Conservation (phyloP, 2,329 filamentous ascomycete species). For the Botryosphaeria agaves region DNA sequence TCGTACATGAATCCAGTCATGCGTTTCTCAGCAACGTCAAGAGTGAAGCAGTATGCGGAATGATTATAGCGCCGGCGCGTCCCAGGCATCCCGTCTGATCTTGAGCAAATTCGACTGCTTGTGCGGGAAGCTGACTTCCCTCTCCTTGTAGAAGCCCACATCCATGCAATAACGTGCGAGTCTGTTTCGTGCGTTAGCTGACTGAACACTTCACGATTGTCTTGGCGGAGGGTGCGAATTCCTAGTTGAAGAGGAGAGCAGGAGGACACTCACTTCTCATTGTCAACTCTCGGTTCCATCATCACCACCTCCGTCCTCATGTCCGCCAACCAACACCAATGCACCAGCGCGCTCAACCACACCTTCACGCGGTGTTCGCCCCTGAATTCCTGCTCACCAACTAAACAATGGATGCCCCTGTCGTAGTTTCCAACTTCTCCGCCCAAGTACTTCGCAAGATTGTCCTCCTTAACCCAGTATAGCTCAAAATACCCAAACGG, state of each 20-base stretch:
- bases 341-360: constrained; percentile 77
- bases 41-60: no score
- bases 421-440: constrained; percentile 62
- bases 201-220: no score
- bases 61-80: constrained; percentile 42
- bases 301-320: constrained; percentile 66
- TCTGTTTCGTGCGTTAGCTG: no score
- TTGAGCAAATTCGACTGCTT: constrained; percentile 83
- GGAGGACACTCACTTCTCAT: constrained; percentile 57
- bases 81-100: constrained; percentile 64
- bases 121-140: constrained; percentile 73
- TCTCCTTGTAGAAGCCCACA: constrained; percentile 71
- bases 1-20: no score
- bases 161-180: constrained; percentile 53
- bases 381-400: constrained; percentile 84
- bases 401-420: constrained; percentile 69
- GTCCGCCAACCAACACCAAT: constrained; percentile 66
- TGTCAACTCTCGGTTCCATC: constrained; percentile 83
- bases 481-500: constrained; percentile 97
- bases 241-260: no score
- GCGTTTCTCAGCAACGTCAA: no score
- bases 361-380: constrained; percentile 57
- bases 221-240: no score
- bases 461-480: constrained; percentile 95
- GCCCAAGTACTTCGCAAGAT: constrained; percentile 49